Evolutionary conservation across 345 rosid genomes (phyloP), one percentile per base, ranked within the genome.

Genomic region (Anacardium occidentale): DNA sequence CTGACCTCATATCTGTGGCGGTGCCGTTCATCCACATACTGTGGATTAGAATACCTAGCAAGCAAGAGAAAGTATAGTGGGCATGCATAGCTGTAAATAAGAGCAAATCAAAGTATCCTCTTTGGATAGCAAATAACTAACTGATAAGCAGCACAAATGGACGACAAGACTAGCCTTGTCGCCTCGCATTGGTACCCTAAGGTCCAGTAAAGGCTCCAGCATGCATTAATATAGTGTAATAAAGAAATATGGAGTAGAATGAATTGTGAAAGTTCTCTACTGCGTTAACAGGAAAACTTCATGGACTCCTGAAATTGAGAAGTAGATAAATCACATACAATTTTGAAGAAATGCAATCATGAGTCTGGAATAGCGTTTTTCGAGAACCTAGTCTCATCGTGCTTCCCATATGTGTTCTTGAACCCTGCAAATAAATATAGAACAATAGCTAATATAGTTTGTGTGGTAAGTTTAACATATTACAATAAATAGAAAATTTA

Each of bases 311-410:
- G 44, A 55, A 75, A 62, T 14, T 12, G 15, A 70, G n/a, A 24
- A 50, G 40, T 24, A 71, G 68, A 69, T 55, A 52, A 42, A 76
- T 66, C 22, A 57, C 91, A 62, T 87, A 94, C 98, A 94, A 66
- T 74, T 90, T 92, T 37, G 98, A 92, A 77, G 98, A 82, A 70
- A 89, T 74, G 77, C 96, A 89, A 82, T 92, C 89, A 71, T 74
- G 81, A 53, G 79, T 85, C 81, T 87, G 83, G 71, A 94, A 84
- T 50, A 84, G 81, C 20, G 98, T 94, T 79, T 82, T 88, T 73
- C 98, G 93, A 55, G 96, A 89, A 78, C 98, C 98, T 63, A 92
- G 80, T 75, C 98, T 88, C 99, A 94, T 92, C 66, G 98, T 94
- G 75, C 97, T 94, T 81, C 98, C 98, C 98, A 90, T 90, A 76